Evolutionary conservation across 164 flowering plant species (phyloP).

Genomic region (Nelumbo lutea): DNA sequence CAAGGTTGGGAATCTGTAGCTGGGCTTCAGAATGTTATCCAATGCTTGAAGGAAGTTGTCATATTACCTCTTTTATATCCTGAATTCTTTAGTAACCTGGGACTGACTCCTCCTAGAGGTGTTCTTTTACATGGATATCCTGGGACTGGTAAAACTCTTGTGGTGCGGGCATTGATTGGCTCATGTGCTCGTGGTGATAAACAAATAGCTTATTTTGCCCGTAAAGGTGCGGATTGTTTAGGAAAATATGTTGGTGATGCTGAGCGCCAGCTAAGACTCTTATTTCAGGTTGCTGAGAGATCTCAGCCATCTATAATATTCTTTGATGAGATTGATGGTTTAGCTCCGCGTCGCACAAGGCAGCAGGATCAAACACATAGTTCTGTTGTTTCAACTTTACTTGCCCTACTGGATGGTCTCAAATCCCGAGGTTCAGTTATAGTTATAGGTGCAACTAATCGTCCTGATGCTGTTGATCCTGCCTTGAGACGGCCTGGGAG

Average conservation of each 20-base stretch:
- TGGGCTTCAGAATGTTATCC: conserved; percentile 89
- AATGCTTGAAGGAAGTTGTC: conserved; percentile 93
- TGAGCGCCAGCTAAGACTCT: conserved; percentile 87
- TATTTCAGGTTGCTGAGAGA: conserved; percentile 97
- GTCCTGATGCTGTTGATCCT: conserved; percentile 96
- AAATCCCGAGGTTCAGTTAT: conserved; percentile 97
- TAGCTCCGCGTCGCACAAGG: conserved; percentile 81
- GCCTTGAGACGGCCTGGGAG: conserved; percentile 98
- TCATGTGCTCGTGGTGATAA: conserved; percentile 94
- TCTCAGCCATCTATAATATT: conserved; percentile 97
- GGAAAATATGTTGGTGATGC: conserved; percentile 99
- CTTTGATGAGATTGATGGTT: conserved; percentile 98
- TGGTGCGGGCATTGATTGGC: conserved; percentile 89
- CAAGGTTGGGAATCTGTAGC: conserved; percentile 98
- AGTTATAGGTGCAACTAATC: conserved; percentile 98
- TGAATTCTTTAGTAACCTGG: conserved; percentile 65
- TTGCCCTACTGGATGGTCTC: conserved; percentile 90
- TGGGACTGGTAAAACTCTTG: conserved; percentile 96
- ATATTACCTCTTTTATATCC: conserved; percentile 90
- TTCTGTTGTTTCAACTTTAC: conserved; percentile 95
- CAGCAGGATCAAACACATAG: conserved; percentile 99
- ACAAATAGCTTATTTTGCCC: conserved; percentile 93
- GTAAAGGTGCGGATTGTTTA: conserved; percentile 98
- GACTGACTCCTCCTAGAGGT: conserved; percentile 95
- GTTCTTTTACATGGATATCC: conserved; percentile 97